Percentiles rank a stretch among this genome's conserved stretches.
phyloP scores from a whole-genome alignment of 108 stramenopile species.

The Nitzschia palea region DNA sequence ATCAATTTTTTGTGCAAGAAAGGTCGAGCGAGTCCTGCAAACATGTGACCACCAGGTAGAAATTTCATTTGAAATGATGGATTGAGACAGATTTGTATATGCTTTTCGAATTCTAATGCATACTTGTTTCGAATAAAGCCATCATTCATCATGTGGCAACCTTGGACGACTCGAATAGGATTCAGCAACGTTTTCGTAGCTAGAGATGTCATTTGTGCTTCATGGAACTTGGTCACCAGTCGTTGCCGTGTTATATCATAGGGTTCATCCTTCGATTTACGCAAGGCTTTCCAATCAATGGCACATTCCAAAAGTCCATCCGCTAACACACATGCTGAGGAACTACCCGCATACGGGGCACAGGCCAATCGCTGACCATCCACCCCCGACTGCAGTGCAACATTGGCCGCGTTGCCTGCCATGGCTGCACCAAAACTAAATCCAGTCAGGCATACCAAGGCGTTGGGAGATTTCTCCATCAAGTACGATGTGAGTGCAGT shows the following conservation, averaged over 20 bases:
- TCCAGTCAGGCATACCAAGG: conserved; percentile 19
- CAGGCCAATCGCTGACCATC: conserved; percentile 12
- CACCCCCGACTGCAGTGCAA: conserved; percentile 2
- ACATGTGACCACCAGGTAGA: not conserved
- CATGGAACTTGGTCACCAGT: not conserved
- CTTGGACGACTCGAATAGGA: conserved; percentile 1
- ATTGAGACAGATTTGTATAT: not conserved
- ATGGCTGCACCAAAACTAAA: conserved; percentile 32
- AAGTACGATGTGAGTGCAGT: conserved; percentile 3
- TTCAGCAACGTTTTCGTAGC: not conserved
- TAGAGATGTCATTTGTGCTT: not conserved
- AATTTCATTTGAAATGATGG: not conserved
- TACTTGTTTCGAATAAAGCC: not conserved
- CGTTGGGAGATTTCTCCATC: not conserved
- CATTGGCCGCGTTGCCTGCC: not conserved
- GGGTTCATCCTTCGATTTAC: not conserved
- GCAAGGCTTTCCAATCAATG: conserved; percentile 22
- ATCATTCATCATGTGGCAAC: not conserved
- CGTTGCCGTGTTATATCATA: not conserved
- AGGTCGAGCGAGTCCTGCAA: not conserved
- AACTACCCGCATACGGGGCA: conserved; percentile 11
- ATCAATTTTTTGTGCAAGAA: not conserved
- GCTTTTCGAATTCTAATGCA: not conserved
- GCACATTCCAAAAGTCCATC: conserved; percentile 6
- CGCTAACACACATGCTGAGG: conserved; percentile 1